Percentiles rank a stretch among this genome's conserved stretches.
These are phyloP conservation scores for Tagetes patula DNA, from an alignment of 129 eudicot species.

Conservation along the genomic window DNA sequence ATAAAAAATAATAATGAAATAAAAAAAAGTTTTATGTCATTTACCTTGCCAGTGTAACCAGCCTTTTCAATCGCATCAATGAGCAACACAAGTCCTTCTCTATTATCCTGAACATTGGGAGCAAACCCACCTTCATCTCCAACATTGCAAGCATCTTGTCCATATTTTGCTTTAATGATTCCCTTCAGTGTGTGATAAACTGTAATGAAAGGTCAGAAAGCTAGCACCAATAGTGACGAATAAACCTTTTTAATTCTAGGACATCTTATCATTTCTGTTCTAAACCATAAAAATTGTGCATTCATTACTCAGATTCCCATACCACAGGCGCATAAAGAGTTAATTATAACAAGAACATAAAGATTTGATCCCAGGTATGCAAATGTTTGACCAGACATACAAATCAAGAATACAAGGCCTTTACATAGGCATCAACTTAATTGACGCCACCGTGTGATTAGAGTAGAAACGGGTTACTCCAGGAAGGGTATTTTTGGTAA, in stretches of 20 bases:
- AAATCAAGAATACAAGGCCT: neutral
- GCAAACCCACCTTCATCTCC: slow-evolving; percentile 99
- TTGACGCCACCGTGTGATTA: neutral
- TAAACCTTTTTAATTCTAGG: neutral
- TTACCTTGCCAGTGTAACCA: slow-evolving; percentile 94
- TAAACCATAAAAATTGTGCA: neutral
- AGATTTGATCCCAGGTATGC: neutral
- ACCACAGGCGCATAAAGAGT: neutral
- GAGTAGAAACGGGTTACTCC: neutral
- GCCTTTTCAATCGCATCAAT: slow-evolving; percentile 95
- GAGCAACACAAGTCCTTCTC: slow-evolving; percentile 83
- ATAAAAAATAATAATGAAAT: slow-evolving; percentile 1
- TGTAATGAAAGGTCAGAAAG: slow-evolving; percentile 24
- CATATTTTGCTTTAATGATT: slow-evolving; percentile 85
- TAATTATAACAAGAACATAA: slow-evolving; percentile 1
- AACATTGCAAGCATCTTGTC: slow-evolving; percentile 98
- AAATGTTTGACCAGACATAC: neutral
- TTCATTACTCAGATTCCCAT: neutral
- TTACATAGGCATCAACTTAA: neutral
- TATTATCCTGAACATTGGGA: slow-evolving; percentile 90
- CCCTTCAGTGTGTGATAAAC: slow-evolving; percentile 86
- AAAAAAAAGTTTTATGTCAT: slow-evolving; percentile 11
- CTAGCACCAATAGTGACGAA: neutral
- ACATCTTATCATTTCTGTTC: slow-evolving; percentile 2
- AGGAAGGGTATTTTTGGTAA: neutral